A percentile compares a stretch with the other conserved stretches of the same genome.
Evolutionary conservation across 331 rosid species (phyloP).

Genomic region (Pyrus hybrid): DNA sequence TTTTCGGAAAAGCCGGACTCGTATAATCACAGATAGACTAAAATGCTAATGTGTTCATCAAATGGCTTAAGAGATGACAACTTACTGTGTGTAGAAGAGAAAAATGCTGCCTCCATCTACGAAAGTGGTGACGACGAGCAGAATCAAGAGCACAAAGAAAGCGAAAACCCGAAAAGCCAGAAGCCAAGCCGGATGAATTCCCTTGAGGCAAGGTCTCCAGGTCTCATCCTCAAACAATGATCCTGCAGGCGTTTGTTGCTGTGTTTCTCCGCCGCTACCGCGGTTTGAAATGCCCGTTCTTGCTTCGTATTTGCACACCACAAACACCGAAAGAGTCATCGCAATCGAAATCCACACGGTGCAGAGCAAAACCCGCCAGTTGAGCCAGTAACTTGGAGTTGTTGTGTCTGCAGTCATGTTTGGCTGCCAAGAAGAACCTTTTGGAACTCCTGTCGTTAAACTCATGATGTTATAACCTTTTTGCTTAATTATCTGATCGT

Average conservation of each 20-base stretch:
- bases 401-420: conserved; percentile 74
- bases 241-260: conserved; percentile 27
- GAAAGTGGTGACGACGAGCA: conserved; percentile 49
- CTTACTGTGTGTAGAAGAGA: conserved; percentile 88
- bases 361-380: conserved; percentile 80
- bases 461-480: conserved; percentile 37
- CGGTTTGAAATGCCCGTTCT: conserved; percentile 17
- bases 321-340: conserved; percentile 31
- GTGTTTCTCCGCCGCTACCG: conserved; percentile 14
- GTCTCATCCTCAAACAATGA: conserved; percentile 81
- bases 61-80: not conserved
- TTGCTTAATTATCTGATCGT: not conserved
- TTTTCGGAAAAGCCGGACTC: too few species aligned
- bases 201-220: conserved; percentile 87
- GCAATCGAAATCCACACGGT: conserved; percentile 45
- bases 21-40: too few species aligned
- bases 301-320: conserved; percentile 53
- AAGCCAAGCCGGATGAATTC: conserved; percentile 93
- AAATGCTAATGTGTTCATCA: too few species aligned
- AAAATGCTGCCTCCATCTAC: conserved; percentile 73
- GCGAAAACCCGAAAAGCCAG: conserved; percentile 70
- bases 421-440: conserved; percentile 76
- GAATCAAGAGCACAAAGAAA: conserved; percentile 65
- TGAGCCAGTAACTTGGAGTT: conserved; percentile 66
- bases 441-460: conserved; percentile 62